Evolutionary conservation across 2,329 filamentous ascomycete species (phyloP), one percentile per base, ranked within the genome.

Genomic region (Pseudocercospora fuligena): DNA sequence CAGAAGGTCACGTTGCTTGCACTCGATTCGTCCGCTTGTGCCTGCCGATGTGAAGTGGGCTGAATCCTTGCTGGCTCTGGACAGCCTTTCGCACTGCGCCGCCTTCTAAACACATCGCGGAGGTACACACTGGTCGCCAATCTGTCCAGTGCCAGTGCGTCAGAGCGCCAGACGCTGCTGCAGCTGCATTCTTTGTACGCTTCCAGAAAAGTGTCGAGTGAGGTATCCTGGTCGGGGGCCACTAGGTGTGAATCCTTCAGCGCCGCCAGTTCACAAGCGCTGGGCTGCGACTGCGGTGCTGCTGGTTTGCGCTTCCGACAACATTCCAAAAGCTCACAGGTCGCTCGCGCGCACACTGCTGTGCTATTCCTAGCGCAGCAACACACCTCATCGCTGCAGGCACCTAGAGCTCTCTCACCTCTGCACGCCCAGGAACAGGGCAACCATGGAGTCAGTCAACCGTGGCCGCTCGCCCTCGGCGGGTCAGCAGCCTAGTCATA

Each of bases 381-480:
- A 63, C 29, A 46, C 49, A 56, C 60, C 27, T 57, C 19, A 25
- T 47, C 61, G 29, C 53, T 61, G 46, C 58, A 31, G 49, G 47
- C 63, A 49, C 46, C 51, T 29, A 19, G 23, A 27, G 51, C 51
- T 54, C 51, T 25, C 51, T 21, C 51, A 25, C 51, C 21, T 25
- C 51, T 49, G 47, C 23, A 29, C 31, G 33, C 56, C 56, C 56
- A 58, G 56, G 40, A 63, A 56, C 53, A 33, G 64, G 64, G 36
- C 63, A 53, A 29, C 58, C 64, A 69, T 69, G 68, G 68, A 67
- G 59, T 43, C 56, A 19, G 23, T 31, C 19, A 46, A 72, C 36
- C 74, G 73, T 33, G 70, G 67, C 58, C 72, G 73, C 25, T 36
- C 56, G 56, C 56, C 73, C 29, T 73, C 72, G 60, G 68, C 71